Evolutionary conservation across 176 grass and related monocot genomes (phyloP), one percentile per base, ranked within the genome.

Genomic region (Rhynchospora pubera): DNA sequence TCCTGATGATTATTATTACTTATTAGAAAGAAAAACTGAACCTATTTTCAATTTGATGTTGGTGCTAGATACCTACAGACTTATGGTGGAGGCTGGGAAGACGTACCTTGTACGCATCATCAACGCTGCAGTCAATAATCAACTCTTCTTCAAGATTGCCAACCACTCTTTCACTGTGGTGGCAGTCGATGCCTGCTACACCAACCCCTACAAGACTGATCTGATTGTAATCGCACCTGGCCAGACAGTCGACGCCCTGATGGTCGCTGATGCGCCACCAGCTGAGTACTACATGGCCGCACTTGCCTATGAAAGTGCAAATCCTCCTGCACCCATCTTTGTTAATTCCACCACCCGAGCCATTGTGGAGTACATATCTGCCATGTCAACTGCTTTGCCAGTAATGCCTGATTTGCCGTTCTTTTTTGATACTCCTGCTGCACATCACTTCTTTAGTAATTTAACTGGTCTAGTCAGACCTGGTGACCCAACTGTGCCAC

Each of bases 141-240:
- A 89, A 66, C 85, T 94, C 82, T 94, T 94, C 86, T 94, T 91
- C 82, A 94, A 91, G 84, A 85, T 94, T 1, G 91, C 87, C 12
- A 73, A 55, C 15, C 91, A 93, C 79, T 62, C 51, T 19, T 91
- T 93, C 89, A 91, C 88, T 23, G 86, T 93, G 19, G 77, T 88
- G 14, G 88, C 84, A 16, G 79, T 84, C 5, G 91, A 93, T 23
- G 91, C 91, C 62, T 79, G 72, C 65, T 93, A 93, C 72, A 91
- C 89, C 23, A 71, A 87, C 24, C 91, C 91, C 9, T 93, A 93
- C 79, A 62, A 32, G 34, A 93, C 91, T 7, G 73, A 91, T 56
- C 64, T 91, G 21, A 60, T 91, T 11, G 87, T 77, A 7, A 64
- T 89, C 5, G 85, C 87, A 9, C 92, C 89, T 1, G 92, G 92